These are phyloP conservation scores for Colletotrichum echinochloae DNA, from an alignment of 2,329 filamentous ascomycete genomes.

Conservation along the genomic window DNA sequence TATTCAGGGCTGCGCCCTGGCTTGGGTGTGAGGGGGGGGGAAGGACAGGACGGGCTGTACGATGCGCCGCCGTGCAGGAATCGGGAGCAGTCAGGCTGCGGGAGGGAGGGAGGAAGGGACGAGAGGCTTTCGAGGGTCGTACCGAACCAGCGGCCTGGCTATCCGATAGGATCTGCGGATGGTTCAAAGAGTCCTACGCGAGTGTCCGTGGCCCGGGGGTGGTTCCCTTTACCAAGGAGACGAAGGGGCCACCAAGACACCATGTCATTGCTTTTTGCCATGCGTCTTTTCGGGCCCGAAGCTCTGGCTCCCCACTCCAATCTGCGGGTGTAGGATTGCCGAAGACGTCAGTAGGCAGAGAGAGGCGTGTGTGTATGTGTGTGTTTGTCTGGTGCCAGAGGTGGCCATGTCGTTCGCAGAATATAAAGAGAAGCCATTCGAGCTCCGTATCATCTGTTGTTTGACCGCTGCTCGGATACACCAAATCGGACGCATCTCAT, in stretches of 20 bases:
- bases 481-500: constrained; percentile 31
- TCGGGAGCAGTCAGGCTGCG: neutral
- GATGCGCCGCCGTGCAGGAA: neutral
- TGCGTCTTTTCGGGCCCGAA: constrained; percentile 37
- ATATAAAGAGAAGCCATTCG: constrained; percentile 34
- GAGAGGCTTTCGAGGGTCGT: neutral
- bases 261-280: constrained; percentile 36
- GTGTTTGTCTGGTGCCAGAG: neutral
- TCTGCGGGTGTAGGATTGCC: constrained; percentile 5
- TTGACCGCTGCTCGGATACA: constrained; percentile 10
- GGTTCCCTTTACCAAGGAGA: neutral
- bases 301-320: neutral
- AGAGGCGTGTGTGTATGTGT: neutral
- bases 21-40: neutral
- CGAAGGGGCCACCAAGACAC: constrained; percentile 6
- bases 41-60: constrained; percentile 6
- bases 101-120: neutral
- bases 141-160: constrained; percentile 16
- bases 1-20: constrained; percentile 34
- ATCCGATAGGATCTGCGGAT: constrained; percentile 25
- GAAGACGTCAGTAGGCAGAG: neutral
- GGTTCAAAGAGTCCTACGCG: constrained; percentile 29
- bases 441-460: constrained; percentile 23
- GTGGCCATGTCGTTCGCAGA: constrained; percentile 15
- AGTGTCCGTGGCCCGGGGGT: constrained; percentile 22